Base-by-base conservation (phyloP, 129 eudicot species). In the Tagetes patula region DNA sequence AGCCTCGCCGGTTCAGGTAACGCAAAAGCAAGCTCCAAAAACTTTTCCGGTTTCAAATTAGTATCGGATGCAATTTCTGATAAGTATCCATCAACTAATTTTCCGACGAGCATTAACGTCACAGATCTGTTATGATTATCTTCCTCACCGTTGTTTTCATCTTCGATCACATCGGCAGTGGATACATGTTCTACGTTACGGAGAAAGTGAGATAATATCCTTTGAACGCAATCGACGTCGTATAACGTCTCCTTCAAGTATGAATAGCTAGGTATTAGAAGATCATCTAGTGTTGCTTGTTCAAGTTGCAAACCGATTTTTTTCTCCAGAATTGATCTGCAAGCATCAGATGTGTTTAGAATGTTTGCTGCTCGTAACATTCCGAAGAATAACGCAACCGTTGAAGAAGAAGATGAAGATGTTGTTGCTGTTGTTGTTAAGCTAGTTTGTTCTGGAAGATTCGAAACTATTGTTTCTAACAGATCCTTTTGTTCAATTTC, bases 51-150 rank as follows among this genome's bases (percentile, higher is more conserved):
- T 75, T 88, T 88, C 81, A 95, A 79, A 77, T 90, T 95, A 3
- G 82, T 80, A 73, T 95, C 99, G 0, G 99, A 86, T 12, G 97
- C 99, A 27, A 95, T 88, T 82, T 95, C 99, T 40, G 99, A 90
- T 31, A 95, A 74, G 81, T 90, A 95, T 3, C 96, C 94, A 65
- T 95, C 99, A 31, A 95, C 87, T 63, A 95, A 71, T 81, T 95
- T 95, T n/a, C 99, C 99, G 43, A 83, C 96, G 2, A 94, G 82
- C 97, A 94, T 82, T 52, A 94, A 65, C 9, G 79, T 81, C 32
- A 91, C 82, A 9, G 89, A 90, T 77, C 86, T 75, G 30, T 32
- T 77, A 5, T 80, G 67, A 33, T 71, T 74, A 49, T 72, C 76
- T 37, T 74, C 86, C 3, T 71, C 90, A n/a, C 63, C 90, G 1